Conservation (phyloP, 129 eudicot genomes). For the Logfia minima region DNA sequence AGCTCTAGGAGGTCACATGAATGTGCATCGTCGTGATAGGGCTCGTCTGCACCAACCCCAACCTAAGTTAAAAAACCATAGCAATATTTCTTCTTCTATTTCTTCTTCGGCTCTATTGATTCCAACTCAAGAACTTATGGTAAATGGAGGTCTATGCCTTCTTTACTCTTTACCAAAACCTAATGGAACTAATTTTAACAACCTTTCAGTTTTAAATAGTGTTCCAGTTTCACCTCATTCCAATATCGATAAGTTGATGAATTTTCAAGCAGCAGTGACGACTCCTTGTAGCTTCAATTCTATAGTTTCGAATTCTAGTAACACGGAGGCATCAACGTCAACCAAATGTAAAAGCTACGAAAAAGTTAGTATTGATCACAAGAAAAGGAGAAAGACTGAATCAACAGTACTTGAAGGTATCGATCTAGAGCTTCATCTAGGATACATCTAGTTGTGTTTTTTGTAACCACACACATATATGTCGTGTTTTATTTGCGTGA, state of each 20-base stretch:
- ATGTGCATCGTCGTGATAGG: constrained; percentile 32
- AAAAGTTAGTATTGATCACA: not conserved
- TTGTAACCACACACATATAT: not conserved
- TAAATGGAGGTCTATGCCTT: constrained; percentile 28
- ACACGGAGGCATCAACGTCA: constrained; percentile 8
- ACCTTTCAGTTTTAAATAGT: constrained; percentile 1
- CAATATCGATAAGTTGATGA: constrained; percentile 10
- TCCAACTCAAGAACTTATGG: constrained; percentile 28
- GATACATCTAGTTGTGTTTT: constrained; percentile 13
- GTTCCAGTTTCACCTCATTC: constrained; percentile 16
- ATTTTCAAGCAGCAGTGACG: constrained; percentile 3
- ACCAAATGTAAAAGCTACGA: not conserved
- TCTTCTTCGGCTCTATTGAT: constrained; percentile 20
- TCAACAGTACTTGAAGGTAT: constrained; percentile 8
- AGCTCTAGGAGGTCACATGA: constrained; percentile 34
- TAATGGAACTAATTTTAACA: constrained; percentile 15
- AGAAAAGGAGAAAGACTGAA: constrained; percentile 1
- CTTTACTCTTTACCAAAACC: constrained; percentile 28
- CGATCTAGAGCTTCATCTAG: constrained; percentile 30
- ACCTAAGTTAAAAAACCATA: constrained; percentile 6
- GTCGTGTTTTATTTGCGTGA: not conserved
- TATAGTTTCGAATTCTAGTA: constrained; percentile 11
- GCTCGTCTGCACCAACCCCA: constrained; percentile 28
- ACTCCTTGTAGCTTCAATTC: constrained; percentile 16
- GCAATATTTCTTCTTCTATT: not conserved